Evolutionary conservation across 192 early-diverging fungal species (phyloP), one percentile per base, ranked within the genome.

Genomic region (Mortierella claussenii): DNA sequence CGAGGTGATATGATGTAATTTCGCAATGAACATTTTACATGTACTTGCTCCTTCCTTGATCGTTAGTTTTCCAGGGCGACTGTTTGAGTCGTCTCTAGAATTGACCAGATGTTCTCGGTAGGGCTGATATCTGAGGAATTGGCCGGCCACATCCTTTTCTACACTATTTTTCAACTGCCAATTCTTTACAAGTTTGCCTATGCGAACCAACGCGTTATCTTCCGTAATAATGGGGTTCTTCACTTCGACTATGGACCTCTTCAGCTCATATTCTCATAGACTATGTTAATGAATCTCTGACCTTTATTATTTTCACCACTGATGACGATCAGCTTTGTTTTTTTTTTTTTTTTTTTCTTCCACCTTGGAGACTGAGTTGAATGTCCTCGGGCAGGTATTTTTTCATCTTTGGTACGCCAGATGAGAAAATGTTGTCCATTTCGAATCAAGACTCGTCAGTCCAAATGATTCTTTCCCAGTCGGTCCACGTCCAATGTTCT

Each of bases 371-470:
- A 48, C 3, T 6, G 4, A 20, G 58, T 20, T 36, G 21, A 18
- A 60, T 48, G 4, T 48, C 48, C 24, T 69, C 34, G 2, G 46
- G 33, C 31, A 23, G 33, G 31, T 69, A 51, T 21, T 49, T 58
- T n/a, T n/a, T 69, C 67, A 6, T 69, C 36, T 21, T 48, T 45
- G 10, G 30, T 60, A 27, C 67, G 55, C 67, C 67, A 60, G 18
- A 69, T 46, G 21, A 24, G 43, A 37, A 51, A 21, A 32, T 24
- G 21, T 69, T 69, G 18, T 46, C 67, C 40, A 52, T 52, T 53
- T 51, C 67, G 51, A 69, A 69, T 28, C 30, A 40, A 21, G 56
- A 33, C 40, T 60, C 56, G 23, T 69, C 67, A 49, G 48, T 60
- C 48, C 67, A 68, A 31, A 60, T 7, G 9, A 51, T 40, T 27